Conservation (phyloP, 164 flowering plant species). For the Aristolochia californica region DNA sequence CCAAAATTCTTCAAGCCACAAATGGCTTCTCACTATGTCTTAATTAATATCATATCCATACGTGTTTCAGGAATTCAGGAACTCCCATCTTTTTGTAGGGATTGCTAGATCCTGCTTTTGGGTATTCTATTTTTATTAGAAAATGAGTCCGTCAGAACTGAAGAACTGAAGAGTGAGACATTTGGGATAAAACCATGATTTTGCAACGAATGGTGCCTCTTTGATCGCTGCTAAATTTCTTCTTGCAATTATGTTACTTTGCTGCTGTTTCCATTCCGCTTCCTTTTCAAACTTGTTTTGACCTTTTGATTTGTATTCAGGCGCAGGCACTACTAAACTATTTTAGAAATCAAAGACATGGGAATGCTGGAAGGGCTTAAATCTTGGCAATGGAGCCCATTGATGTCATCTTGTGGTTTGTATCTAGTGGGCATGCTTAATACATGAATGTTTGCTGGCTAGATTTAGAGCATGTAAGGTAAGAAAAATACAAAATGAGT, state of each 20-base stretch:
- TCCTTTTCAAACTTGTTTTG: not conserved
- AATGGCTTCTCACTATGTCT: too few species aligned
- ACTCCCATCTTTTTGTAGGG: too few species aligned
- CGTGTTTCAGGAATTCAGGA: too few species aligned
- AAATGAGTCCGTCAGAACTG: not conserved
- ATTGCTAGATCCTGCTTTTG: too few species aligned
- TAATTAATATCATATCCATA: too few species aligned
- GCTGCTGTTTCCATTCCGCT: not conserved
- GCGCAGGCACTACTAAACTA: slow-evolving; percentile 69
- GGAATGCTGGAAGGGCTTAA: slow-evolving; percentile 60
- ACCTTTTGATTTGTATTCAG: slow-evolving; percentile 27
- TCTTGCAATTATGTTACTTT: not conserved
- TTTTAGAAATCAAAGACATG: slow-evolving; percentile 78
- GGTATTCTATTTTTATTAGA: not conserved
- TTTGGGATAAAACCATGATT: too few species aligned
- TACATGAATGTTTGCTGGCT: not conserved
- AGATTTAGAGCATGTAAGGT: not conserved
- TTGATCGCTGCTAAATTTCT: not conserved
- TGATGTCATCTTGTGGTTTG: not conserved
- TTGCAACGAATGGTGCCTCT: not conserved
- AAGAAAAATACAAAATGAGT: not conserved
- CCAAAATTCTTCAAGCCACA: too few species aligned
- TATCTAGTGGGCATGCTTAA: not conserved
- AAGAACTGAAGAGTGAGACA: too few species aligned
- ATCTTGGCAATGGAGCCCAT: not conserved